Base-by-base conservation (phyloP, 805 yeast genomes). In the Candida montana region DNA sequence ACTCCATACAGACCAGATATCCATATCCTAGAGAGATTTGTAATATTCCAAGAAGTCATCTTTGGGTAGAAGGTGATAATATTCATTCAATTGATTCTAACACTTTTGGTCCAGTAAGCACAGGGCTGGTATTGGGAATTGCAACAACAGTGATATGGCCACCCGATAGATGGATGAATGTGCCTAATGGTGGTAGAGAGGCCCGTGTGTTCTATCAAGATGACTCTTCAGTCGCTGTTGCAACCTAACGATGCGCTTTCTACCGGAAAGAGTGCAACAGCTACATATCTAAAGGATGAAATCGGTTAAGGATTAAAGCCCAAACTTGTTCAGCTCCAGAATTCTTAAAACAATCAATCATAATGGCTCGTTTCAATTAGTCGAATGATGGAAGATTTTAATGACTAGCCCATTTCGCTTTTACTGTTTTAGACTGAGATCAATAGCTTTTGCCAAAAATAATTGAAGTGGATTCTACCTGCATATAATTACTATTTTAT, bases 51-150 rank as follows among this genome's bases (percentile, higher is more conserved):
- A 63, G 83, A 41, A 82, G 79, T 53, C 97, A 91, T 57, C 52
- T 87, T 7, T 91, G 97, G 97, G 89, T 89, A 0, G 97, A 91
- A 59, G 98, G 98, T 7, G 98, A 91, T 60, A 89, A 87, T 57
- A 70, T 69, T 35, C 91, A 83, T 54, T 82, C 95, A 1, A 67
- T 89, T 2, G 98, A 91, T 63, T 81, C 91, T 39, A 90, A 89
- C 59, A 75, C 72, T 8, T 91, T 85, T 65, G 98, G 98, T 0
- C 95, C 97, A 0, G 74, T 91, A 1, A 81, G 95, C 13, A 73
- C 79, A 30, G 96, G 91, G 0, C 64, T 91, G 44, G 80, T 89
- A 18, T 55, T 85, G 10, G 97, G 96, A 1, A 83, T 78, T 53
- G 95, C 83, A 1, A 67, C 75, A 2, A 62, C 64, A 34, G 69